These are phyloP conservation scores for Fusarium euwallaceae DNA, from an alignment of 2,329 filamentous ascomycete genomes.

Conservation along the genomic window DNA sequence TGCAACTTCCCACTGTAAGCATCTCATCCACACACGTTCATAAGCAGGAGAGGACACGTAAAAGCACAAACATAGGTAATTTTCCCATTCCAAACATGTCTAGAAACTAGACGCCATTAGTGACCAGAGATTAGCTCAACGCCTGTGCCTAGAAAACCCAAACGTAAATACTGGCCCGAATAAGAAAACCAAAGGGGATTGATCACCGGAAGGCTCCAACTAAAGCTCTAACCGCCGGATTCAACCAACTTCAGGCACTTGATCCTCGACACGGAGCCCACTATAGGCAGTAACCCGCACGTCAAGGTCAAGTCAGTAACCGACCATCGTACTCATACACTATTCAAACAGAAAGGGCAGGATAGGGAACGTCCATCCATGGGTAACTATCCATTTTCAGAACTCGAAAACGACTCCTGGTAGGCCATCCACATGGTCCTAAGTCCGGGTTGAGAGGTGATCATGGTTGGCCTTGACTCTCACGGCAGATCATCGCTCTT, in stretches of 20 bases:
- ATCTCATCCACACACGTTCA: background rate
- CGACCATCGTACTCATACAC: conserved; percentile 28
- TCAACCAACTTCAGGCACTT: conserved; percentile 6
- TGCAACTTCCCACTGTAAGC: background rate
- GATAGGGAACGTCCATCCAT: conserved; percentile 10
- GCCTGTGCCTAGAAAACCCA: conserved; percentile 14
- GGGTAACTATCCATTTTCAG: conserved; percentile 45
- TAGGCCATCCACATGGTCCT: background rate
- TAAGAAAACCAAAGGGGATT: background rate
- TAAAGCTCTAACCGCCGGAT: conserved; percentile 1
- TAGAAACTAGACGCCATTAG: conserved; percentile 30
- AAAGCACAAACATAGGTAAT: conserved; percentile 13
- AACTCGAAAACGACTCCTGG: conserved; percentile 1
- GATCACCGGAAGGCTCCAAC: background rate
- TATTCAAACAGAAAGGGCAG: conserved; percentile 2
- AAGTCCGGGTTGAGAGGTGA: background rate
- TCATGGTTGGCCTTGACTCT: conserved; percentile 8
- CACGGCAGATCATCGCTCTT: conserved; percentile 52
- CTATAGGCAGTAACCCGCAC: background rate
- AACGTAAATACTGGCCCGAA: conserved; percentile 13
- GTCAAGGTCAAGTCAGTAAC: background rate
- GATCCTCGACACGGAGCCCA: background rate
- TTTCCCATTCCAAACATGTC: conserved; percentile 24
- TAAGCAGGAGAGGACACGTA: background rate
- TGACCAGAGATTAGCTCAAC: conserved; percentile 25